Evolutionary conservation across 345 rosid genomes (phyloP).

Genomic region (Kandelia obovata): DNA sequence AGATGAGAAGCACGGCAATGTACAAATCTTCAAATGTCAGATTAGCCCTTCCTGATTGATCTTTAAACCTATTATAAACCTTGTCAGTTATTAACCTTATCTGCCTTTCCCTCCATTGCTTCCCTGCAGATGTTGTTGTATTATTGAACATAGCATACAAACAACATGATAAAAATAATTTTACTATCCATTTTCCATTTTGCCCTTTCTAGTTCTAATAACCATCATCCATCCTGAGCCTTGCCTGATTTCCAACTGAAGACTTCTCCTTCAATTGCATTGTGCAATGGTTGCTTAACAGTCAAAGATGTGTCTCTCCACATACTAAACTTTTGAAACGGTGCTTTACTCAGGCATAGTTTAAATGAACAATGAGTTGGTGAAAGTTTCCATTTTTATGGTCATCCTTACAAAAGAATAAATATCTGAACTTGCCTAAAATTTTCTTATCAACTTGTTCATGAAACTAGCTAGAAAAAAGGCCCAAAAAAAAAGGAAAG

Average conservation of each 20-base stretch:
- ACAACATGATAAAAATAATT: too few relatives aligned
- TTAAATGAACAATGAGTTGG: background rate
- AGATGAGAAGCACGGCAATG: constrained; percentile 77
- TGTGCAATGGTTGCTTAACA: background rate
- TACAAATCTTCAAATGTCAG: constrained; percentile 79
- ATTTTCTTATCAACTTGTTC: too few relatives aligned
- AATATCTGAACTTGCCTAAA: background rate
- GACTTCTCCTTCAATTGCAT: background rate
- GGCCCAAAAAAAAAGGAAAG: too few relatives aligned
- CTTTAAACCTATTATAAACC: constrained; percentile 51
- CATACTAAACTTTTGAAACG: background rate
- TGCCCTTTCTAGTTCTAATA: background rate
- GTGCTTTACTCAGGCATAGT: background rate
- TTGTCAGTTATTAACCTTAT: constrained; percentile 58
- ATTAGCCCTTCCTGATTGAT: constrained; percentile 48
- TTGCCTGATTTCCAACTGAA: background rate
- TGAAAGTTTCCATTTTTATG: background rate
- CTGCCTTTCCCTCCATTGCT: constrained; percentile 73
- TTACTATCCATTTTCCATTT: background rate
- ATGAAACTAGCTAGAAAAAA: too few relatives aligned
- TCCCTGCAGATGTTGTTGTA: constrained; percentile 42
- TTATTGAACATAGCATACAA: background rate
- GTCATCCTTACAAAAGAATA: background rate
- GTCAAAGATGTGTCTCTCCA: background rate
- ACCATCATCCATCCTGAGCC: background rate